Conservation (phyloP, 768 basidiomycete species). For the Pleurotus tuoliensis region DNA sequence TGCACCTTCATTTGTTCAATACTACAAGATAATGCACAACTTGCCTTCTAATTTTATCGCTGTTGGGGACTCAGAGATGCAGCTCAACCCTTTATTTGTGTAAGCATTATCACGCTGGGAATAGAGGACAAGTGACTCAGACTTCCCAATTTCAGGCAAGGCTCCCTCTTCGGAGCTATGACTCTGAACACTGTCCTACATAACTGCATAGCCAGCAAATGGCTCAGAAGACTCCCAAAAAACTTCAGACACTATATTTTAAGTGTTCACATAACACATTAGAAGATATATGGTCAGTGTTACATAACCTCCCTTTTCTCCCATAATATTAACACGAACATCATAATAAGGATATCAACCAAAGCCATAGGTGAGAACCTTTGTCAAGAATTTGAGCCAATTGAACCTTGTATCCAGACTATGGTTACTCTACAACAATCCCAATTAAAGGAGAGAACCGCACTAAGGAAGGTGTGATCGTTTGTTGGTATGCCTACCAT, state of each 20-base stretch:
- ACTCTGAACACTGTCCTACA: conserved; percentile 14
- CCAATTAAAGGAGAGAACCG: conserved; percentile 14
- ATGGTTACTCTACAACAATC: conserved; percentile 11
- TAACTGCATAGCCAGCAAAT: neutral
- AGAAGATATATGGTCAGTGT: conserved; percentile 10
- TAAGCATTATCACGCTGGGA: neutral
- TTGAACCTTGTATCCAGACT: conserved; percentile 8
- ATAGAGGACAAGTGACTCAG: neutral
- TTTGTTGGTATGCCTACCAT: conserved; percentile 1
- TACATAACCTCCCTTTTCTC: neutral
- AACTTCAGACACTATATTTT: conserved; percentile 6
- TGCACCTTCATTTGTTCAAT: conserved; percentile 12
- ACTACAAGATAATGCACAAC: conserved; percentile 10
- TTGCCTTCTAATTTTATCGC: conserved; percentile 21
- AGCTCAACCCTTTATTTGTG: conserved; percentile 18
- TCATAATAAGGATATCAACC: conserved; percentile 7
- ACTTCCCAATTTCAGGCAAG: conserved; percentile 9
- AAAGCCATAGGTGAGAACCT: conserved; percentile 11
- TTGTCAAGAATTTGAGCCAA: neutral
- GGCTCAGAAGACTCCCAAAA: neutral
- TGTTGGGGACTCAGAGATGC: conserved; percentile 16
- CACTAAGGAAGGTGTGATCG: neutral
- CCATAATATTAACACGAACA: neutral
- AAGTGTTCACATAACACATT: neutral
- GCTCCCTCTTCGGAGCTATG: conserved; percentile 16